Evolutionary conservation across 1,139 yeast species (phyloP), one percentile per base, ranked within the genome.

Genomic region (Meyerozyma athensensis): DNA sequence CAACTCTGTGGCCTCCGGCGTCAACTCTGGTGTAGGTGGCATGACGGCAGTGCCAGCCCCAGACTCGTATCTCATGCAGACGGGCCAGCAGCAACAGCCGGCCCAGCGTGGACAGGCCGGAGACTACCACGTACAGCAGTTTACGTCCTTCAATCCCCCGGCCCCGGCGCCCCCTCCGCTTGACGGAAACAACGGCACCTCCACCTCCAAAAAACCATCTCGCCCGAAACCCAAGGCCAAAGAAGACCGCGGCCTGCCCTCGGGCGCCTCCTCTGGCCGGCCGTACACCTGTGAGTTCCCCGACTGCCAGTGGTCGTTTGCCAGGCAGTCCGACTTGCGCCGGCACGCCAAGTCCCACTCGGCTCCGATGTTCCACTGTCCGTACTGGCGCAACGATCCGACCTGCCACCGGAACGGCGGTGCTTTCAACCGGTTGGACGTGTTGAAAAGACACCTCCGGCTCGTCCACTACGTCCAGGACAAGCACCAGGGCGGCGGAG

Each of bases 391-490:
- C 38, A 63, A 69, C 34, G 84, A 79, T 44, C 77, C 81, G 3
- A 74, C 84, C 2, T 82, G 89, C 53, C 90, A 81, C 53, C 68
- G 82, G 37, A 81, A 81, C 44, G 85, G 83, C 9, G 89, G 89
- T 4, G 74, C 84, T 0, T 83, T 83, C 56, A 78, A 77, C 48
- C 63, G 90, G 36, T 60, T 81, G 40, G 90, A 83, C 48, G 89
- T 82, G 22, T 61, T 82, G 43, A 82, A 81, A 47, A 67, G 90
- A 36, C 90, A 83, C 54, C 61, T 83, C 40, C 68, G 74, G 40
- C 63, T 82, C 37, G 85, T 82, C 19, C 90, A 83, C 57, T 79
- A 68, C 51, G 79, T 77, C 20, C 77, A 67, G 36, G 80, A 74
- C 45, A 61, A 63, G 40, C 65, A 61, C 55, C 62, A 35, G 30